Evolutionary conservation across 108 stramenopile species (phyloP), one percentile per base, ranked within the genome.

Genomic region (Pseudonitzschia delicatissima): DNA sequence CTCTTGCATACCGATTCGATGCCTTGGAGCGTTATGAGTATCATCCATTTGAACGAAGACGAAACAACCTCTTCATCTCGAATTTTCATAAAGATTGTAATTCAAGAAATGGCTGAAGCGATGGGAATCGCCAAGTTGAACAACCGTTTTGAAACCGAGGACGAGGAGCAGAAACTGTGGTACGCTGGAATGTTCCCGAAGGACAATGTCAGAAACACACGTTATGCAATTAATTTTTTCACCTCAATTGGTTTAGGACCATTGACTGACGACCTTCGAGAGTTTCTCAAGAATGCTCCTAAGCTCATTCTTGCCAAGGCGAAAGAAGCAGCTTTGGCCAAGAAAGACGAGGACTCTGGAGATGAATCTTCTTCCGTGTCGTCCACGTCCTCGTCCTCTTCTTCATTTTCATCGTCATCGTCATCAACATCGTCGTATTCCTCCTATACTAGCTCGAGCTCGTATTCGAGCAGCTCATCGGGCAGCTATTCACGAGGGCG

Each of bases 221-320:
- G 97, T 3, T 99, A 98, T 67, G 96, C 96, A 28, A 98, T 99
- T 82, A 98, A 98, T 66, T 99, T 98, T 82, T 99, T 97, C 80
- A 99, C 99, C 11, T 87, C 82, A 28, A 98, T 98, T 67, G 99
- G 99, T 12, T 79, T 99, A 13, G 99, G 99, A 12, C 96, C 96
- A 7, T 84, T 99, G 37, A 99, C 99, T 13, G 99, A 99, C 74
- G 96, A 83, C 8, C 82, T 98, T 62, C 85, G 99, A 26, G 87
- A 91, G 57, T 95, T 91, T 76, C 80, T 98, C 50, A 95, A 95
- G 82, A 86, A 91, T 71, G 92, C 94, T 23, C 96, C 95, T 18
- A 93, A 91, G 67, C 73, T 92, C 5, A 89, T 95, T 61, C 52
- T 88, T 67, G 78, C 77, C 27, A 84, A 93, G 73, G 90, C 88